These are phyloP conservation scores for Eragrostis nindensis DNA, from an alignment of 176 grass and related monocot genomes.

Conservation along the genomic window DNA sequence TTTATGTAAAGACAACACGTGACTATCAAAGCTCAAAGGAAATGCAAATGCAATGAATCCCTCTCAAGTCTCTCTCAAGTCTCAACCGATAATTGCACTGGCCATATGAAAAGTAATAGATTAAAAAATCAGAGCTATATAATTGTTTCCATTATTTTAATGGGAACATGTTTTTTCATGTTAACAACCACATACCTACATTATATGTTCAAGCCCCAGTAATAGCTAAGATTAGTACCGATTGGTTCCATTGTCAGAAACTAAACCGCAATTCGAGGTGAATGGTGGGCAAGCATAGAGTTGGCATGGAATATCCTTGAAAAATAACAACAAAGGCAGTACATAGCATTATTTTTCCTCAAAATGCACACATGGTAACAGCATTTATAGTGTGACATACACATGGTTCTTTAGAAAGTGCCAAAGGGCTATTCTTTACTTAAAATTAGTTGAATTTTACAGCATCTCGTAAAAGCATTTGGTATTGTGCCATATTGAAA, in stretches of 20 bases:
- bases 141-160: background rate
- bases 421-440: background rate
- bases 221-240: background rate
- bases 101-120: background rate
- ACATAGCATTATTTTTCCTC: background rate
- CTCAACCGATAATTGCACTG: background rate
- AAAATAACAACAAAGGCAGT: conserved; percentile 3
- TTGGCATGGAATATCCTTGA: conserved; percentile 11
- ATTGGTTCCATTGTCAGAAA: background rate
- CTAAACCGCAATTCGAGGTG: background rate
- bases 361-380: background rate
- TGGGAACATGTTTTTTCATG: background rate
- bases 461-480: background rate
- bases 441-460: background rate
- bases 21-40: background rate
- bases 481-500: background rate
- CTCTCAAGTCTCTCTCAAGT: background rate
- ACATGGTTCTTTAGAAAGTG: background rate
- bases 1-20: background rate
- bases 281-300: background rate
- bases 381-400: background rate
- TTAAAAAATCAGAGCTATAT: background rate
- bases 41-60: background rate
- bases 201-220: background rate
- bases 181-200: background rate